These are phyloP conservation scores for Phaeoacremonium minimum DNA, from an alignment of 2,329 filamentous ascomycete genomes.

Conservation along the genomic window DNA sequence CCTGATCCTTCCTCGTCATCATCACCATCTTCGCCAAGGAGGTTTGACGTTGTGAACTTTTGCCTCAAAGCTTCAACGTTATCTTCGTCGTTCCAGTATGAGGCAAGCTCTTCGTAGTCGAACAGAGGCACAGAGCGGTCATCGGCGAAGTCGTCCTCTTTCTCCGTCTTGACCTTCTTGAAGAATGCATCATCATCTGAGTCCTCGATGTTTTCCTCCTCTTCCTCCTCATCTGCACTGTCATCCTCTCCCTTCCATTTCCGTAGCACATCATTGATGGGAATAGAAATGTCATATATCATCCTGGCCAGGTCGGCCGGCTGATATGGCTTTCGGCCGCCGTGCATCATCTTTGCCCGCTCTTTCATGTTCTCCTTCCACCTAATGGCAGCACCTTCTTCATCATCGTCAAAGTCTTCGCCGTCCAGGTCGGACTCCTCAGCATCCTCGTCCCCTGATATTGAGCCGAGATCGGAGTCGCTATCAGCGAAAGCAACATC, in stretches of 20 bases:
- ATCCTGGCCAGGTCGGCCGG: constrained; percentile 78
- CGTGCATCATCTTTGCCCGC: constrained; percentile 68
- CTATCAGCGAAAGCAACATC: constrained; percentile 92
- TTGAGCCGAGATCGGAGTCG: constrained; percentile 90
- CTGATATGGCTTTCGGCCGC: constrained; percentile 67
- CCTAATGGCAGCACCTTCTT: constrained; percentile 67
- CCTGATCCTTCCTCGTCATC: constrained; percentile 33
- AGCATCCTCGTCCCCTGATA: constrained; percentile 56
- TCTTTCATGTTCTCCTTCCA: constrained; percentile 89
- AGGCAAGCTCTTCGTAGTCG: constrained; percentile 75
- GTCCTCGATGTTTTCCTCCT: constrained; percentile 52
- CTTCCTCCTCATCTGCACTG: constrained; percentile 47
- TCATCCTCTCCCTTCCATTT: constrained; percentile 69
- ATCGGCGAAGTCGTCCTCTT: constrained; percentile 67
- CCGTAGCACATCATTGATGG: constrained; percentile 68
- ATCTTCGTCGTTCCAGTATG: constrained; percentile 79
- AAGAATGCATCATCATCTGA: constrained; percentile 61
- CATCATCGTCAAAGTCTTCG: constrained; percentile 52
- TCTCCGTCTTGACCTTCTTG: constrained; percentile 57
- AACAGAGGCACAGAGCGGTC: constrained; percentile 75
- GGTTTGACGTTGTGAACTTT: constrained; percentile 69
- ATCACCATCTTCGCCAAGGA: constrained; percentile 52
- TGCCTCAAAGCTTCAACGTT: constrained; percentile 70
- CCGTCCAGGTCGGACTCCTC: constrained; percentile 39
- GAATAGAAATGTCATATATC: constrained; percentile 81